phyloP scores from a whole-genome alignment of 208 protist genomes.

The Zelonia costaricensis region DNA sequence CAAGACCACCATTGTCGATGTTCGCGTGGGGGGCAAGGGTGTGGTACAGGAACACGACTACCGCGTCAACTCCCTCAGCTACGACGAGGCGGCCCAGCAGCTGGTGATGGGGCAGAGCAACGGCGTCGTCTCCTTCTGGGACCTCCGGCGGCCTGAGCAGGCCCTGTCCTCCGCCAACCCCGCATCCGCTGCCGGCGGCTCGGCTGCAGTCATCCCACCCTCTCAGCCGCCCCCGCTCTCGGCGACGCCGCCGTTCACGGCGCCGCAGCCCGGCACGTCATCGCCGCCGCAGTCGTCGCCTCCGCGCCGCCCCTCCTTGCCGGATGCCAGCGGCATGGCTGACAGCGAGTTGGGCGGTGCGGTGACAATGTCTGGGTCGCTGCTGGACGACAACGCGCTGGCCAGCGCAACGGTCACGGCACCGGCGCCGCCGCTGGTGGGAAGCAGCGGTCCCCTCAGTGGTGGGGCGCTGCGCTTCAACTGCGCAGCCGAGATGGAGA shows the following conservation, averaged over 20 bases:
- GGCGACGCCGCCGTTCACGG: not conserved
- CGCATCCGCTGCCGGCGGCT: not conserved
- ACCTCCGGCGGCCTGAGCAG: constrained; percentile 64
- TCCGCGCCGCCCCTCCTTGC: not conserved
- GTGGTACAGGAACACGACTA: constrained; percentile 59
- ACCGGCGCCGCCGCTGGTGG: not conserved
- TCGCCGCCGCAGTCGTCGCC: constrained; percentile 15
- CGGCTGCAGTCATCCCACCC: not conserved
- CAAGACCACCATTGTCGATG: constrained; percentile 75
- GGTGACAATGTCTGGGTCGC: not conserved
- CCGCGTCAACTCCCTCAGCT: constrained; percentile 79
- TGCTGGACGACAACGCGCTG: not conserved
- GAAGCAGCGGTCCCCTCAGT: not conserved
- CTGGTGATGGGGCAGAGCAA: constrained; percentile 85
- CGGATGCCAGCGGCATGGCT: not conserved
- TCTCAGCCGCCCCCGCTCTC: not conserved
- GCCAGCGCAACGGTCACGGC: not conserved
- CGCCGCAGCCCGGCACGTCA: not conserved
- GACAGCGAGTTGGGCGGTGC: no score
- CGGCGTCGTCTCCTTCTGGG: constrained; percentile 81
- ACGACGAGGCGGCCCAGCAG: constrained; percentile 52
- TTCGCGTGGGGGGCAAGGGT: constrained; percentile 41
- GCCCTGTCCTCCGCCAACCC: constrained; percentile 39
- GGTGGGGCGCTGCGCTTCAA: constrained; percentile 23
- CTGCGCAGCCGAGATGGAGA: constrained; percentile 41